Evolutionary conservation across 768 basidiomycete species (phyloP).

Genomic region (Russula sp.): DNA sequence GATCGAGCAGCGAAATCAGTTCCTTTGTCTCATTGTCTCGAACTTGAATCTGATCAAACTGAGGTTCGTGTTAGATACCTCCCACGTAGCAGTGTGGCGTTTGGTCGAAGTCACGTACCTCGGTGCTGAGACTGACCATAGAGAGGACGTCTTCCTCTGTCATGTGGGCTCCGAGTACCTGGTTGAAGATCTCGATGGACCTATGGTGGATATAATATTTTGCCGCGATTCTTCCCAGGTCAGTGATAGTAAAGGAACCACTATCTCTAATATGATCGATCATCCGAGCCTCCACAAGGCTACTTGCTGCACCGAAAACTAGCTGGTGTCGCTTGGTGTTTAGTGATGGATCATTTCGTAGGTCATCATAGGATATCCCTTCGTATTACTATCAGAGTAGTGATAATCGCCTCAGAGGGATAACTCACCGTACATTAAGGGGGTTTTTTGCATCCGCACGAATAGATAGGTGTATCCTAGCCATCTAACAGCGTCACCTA

Average conservation of each 20-base stretch:
- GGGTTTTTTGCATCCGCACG: slow-evolving; percentile 91
- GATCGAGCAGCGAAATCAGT: slow-evolving; percentile 59
- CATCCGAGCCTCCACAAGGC: slow-evolving; percentile 70
- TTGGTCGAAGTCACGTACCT: slow-evolving; percentile 42
- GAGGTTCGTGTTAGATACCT: slow-evolving; percentile 3
- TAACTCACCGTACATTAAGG: slow-evolving; percentile 66
- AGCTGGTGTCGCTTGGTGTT: slow-evolving; percentile 62
- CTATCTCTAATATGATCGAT: slow-evolving; percentile 58
- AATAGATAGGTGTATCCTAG: slow-evolving; percentile 95
- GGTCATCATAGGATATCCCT: slow-evolving; percentile 71
- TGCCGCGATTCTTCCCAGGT: slow-evolving; percentile 91
- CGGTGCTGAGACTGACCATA: slow-evolving; percentile 85
- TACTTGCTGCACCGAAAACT: slow-evolving; percentile 55
- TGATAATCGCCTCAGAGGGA: background rate
- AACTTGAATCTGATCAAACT: slow-evolving; percentile 95
- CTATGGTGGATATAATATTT: slow-evolving; percentile 89
- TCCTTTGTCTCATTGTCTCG: slow-evolving; percentile 87
- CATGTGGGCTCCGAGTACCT: slow-evolving; percentile 72
- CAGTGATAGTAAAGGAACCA: slow-evolving; percentile 66
- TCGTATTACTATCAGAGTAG: slow-evolving; percentile 6
- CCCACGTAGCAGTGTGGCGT: background rate
- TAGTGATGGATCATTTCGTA: slow-evolving; percentile 65
- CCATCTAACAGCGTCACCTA: slow-evolving; percentile 86
- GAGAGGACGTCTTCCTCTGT: slow-evolving; percentile 85
- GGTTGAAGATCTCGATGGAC: slow-evolving; percentile 84